A percentile compares a stretch with the other conserved stretches of the same genome.
Evolutionary conservation across 331 rosid species (phyloP).

Genomic region (Telfairia occidentalis): DNA sequence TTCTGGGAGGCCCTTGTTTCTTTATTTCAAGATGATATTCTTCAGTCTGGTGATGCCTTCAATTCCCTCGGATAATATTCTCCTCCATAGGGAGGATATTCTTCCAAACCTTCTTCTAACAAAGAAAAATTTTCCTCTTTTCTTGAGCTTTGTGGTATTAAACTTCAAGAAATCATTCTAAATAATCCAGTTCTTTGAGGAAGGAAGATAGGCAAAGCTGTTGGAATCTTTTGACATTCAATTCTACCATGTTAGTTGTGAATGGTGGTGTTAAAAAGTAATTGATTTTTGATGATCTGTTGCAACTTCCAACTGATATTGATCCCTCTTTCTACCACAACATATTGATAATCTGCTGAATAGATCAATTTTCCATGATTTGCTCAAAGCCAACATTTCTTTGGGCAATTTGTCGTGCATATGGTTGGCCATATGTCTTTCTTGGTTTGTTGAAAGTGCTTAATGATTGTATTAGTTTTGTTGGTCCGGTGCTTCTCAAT

Average conservation of each 20-base stretch:
- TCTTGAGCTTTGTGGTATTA: too few species aligned
- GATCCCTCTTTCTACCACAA: conserved; percentile 53
- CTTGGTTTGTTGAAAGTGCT: conserved; percentile 83
- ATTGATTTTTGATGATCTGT: conserved; percentile 66
- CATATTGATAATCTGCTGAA: conserved; percentile 51
- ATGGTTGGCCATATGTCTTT: conserved; percentile 81
- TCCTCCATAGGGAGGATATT: too few species aligned
- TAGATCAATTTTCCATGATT: conserved; percentile 34
- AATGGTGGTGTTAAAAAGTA: conserved; percentile 57
- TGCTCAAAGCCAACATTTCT: conserved; percentile 54
- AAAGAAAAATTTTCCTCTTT: too few species aligned
- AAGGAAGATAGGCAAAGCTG: conserved; percentile 38
- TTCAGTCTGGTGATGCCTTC: too few species aligned
- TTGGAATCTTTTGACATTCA: conserved; percentile 67
- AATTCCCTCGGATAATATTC: too few species aligned
- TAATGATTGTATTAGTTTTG: conserved; percentile 83
- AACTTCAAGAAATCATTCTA: too few species aligned
- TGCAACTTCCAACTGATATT: conserved; percentile 63
- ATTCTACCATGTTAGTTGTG: conserved; percentile 60
- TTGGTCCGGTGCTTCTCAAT: conserved; percentile 93
- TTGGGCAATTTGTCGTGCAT: conserved; percentile 69
- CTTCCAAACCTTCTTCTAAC: too few species aligned
- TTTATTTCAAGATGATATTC: too few species aligned
- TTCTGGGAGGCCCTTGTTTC: too few species aligned
- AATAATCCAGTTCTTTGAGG: too few species aligned